Percentiles rank a stretch among this genome's conserved stretches.
These are phyloP conservation scores for Daphne laureola DNA, from an alignment of 441 rosid genomes.

Conservation along the genomic window DNA sequence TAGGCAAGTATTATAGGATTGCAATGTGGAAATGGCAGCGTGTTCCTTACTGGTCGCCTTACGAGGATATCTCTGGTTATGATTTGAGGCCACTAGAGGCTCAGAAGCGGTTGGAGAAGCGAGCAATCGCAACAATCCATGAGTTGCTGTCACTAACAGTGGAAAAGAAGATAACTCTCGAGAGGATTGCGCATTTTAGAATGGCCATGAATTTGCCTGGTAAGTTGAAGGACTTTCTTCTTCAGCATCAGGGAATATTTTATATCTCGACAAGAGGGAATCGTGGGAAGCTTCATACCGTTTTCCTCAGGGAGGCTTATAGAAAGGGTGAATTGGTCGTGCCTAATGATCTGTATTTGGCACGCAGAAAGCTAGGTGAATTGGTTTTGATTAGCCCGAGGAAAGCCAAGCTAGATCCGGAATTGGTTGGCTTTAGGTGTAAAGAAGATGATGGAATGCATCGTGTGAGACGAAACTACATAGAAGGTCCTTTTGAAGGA, in stretches of 20 bases:
- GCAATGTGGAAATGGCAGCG: constrained; percentile 98
- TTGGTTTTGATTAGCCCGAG: constrained; percentile 71
- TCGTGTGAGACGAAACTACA: constrained; percentile 17
- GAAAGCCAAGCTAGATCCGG: constrained; percentile 54
- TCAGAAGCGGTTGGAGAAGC: constrained; percentile 86
- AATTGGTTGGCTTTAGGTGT: constrained; percentile 47
- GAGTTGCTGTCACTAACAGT: constrained; percentile 70
- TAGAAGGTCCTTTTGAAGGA: constrained; percentile 16
- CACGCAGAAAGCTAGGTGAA: constrained; percentile 74
- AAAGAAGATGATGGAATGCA: constrained; percentile 34
- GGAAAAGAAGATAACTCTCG: constrained; percentile 80
- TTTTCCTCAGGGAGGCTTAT: constrained; percentile 77
- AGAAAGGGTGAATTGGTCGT: constrained; percentile 69
- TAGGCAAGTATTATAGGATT: constrained; percentile 72
- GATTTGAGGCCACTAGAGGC: constrained; percentile 85
- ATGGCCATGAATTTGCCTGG: constrained; percentile 68
- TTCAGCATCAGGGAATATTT: constrained; percentile 87
- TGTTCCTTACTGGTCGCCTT: constrained; percentile 87
- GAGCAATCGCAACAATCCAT: constrained; percentile 81
- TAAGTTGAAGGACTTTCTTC: constrained; percentile 75
- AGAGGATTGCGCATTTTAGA: constrained; percentile 86
- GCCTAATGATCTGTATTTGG: constrained; percentile 75
- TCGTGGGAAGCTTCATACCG: constrained; percentile 83
- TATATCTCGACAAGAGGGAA: constrained; percentile 91
- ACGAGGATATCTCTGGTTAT: constrained; percentile 78